Base-by-base conservation (phyloP, 202 grass and related monocot genomes). In the Zizania palustris region DNA sequence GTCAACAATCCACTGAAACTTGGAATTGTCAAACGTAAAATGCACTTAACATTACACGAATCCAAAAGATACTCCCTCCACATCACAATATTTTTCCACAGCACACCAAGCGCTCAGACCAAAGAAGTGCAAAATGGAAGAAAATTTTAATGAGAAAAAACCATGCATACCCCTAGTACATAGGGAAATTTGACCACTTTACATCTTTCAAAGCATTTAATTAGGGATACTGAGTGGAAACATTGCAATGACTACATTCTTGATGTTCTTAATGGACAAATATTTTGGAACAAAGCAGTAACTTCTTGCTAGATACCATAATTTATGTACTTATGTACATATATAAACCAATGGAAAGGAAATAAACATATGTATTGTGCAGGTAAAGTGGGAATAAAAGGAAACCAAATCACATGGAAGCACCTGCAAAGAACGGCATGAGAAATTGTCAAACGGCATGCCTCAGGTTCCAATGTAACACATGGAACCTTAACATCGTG, bases 391-490 rank as follows among this genome's bases (percentile, higher is more conserved):
- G 58, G 35, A 83, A 9, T 7, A 48, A 58, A 78, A 73, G 59
- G 58, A 60, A 83, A 65, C 55, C 44, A 63, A 71, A 73, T 55
- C 15, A 67, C 43, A 76, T 6, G 36, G 48, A 36, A 66, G 56
- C 70, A 99, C 96, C 96, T 99, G 96, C 96, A 93, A 85, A 99
- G 96, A 76, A 99, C 96, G n/a, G 92, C 96, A 77, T 99, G 92
- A 74, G 96, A 95, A 83, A 99, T 93, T 35, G 84, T 89, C 84
- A 99, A 81, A 38, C 89, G 71, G 65, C 83, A 92, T 37, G 73
- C 79, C 37, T 81, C 85, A 39, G 72, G 46, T 74, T 85, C 78
- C 50, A 99, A 78, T 16, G 39, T 9, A 45, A 54, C 71, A 80
- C 72, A 85, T 71, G 96, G 79, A 38, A 93, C 57, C 34, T 87